Percentiles rank a stretch among this genome's conserved stretches.
phyloP scores from a whole-genome alignment of 768 basidiomycete genomes.

The Lentinula edodes region DNA sequence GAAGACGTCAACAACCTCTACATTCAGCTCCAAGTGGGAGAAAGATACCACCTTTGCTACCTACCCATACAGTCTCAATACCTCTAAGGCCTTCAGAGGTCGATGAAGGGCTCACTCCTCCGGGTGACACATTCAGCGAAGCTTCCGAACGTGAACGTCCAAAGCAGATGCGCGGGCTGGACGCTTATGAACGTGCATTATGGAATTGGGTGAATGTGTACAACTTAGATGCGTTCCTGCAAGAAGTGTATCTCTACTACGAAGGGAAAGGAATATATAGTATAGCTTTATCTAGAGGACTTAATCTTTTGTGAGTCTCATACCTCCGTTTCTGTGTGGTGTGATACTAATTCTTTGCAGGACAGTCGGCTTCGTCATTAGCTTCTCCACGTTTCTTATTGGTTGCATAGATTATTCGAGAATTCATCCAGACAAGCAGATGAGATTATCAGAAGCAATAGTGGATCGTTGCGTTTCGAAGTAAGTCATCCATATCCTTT shows the following conservation, averaged over 20 bases:
- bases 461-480: constrained; percentile 79
- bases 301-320: constrained; percentile 87
- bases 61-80: constrained; percentile 37
- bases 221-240: constrained; percentile 91
- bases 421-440: constrained; percentile 61
- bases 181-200: constrained; percentile 84
- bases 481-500: constrained; percentile 35
- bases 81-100: constrained; percentile 67
- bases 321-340: constrained; percentile 11
- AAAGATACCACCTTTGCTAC: constrained; percentile 34
- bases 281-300: constrained; percentile 81
- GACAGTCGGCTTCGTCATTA: constrained; percentile 96
- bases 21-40: constrained; percentile 39
- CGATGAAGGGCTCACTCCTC: constrained; percentile 24
- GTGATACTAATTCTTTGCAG: constrained; percentile 35
- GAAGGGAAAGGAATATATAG: constrained; percentile 95
- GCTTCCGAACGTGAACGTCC: constrained; percentile 7
- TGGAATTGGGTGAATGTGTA: constrained; percentile 99
- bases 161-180: constrained; percentile 62
- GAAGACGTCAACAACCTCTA: constrained; percentile 43
- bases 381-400: constrained; percentile 94
- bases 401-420: constrained; percentile 92
- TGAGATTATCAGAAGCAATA: constrained; percentile 73
- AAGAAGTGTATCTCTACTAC: constrained; percentile 95
- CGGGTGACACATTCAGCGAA: constrained; percentile 1